Evolutionary conservation across 1,284 basidiomycete genomes (phyloP), one percentile per base, ranked within the genome.

Genomic region (Cryptococcus jaspeensis): DNA sequence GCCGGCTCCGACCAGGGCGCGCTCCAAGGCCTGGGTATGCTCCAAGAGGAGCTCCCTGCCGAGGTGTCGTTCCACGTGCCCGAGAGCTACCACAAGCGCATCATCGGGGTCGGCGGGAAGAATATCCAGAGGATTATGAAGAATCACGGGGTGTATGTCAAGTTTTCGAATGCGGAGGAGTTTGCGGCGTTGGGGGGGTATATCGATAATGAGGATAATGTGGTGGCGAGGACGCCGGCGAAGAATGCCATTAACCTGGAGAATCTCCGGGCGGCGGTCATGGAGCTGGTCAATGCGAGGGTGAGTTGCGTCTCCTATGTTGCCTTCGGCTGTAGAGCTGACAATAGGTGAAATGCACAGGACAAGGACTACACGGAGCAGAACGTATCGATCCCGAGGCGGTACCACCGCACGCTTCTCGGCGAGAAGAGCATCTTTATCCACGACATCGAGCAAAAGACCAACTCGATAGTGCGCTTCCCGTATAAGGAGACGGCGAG

Each of bases 51-150:
- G 78, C 81, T 99, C 18, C 95, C 95, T 1, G 94, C 96, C n/a
- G 95, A 99, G 78, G 90, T 97, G 52, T 97, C 93, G 23, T 99
- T 99, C 84, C 94, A 98, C 78, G 93, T 99, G 8, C 95, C 96
- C 22, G 95, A 99, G 78, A 86, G 87, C 50, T 99, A 98, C 76
- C 95, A 99, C 81, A 99, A 99, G 80, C 90, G 96, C 61, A 99
- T 99, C 76, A 99, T 99, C 66, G 95, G 95, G 60, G 95, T 98
- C 25, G 95, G 93, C 43, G 95, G 95, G 35, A 90, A 94, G 72
- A 99, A 95, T 78, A 99, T 99, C 59, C 95, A 99, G 60, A 86
- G 92, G 59, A 99, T 99, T 78, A 99, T 99, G 95, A 98, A 98
- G 81, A 94, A 96, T 77, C 97, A 90, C 70, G 95, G 95, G 35